Percentiles rank a stretch among this genome's conserved stretches.
phyloP scores from a whole-genome alignment of 225 moss, liverwort and hornwort species.

The Physcomitrellopsis africana region DNA sequence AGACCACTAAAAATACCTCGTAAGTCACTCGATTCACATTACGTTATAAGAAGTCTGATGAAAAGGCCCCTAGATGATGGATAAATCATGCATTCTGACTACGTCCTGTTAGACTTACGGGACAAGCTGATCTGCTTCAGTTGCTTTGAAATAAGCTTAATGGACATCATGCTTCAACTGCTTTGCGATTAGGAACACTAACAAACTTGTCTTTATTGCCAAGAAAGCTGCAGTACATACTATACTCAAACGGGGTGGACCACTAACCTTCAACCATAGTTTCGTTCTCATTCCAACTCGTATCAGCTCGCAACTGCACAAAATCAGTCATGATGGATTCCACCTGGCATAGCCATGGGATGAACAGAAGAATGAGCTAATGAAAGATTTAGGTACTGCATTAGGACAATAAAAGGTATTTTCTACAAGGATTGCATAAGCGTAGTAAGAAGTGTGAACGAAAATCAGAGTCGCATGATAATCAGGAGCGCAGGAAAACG shows the following conservation, averaged over 20 bases:
- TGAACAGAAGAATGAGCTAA: neutral
- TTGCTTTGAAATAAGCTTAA: neutral
- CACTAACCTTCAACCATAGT: conserved; percentile 87
- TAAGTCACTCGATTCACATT: neutral
- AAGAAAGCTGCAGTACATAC: neutral
- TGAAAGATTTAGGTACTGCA: neutral
- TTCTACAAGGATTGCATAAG: too few relatives aligned
- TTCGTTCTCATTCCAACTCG: conserved; percentile 73
- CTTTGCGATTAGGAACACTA: neutral
- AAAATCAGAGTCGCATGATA: neutral
- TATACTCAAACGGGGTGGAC: neutral
- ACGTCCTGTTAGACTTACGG: neutral
- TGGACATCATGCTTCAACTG: neutral
- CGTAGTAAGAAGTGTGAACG: too few relatives aligned
- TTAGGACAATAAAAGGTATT: conserved; percentile 11
- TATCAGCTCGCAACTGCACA: conserved; percentile 80
- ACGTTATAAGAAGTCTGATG: neutral
- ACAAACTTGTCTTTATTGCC: neutral
- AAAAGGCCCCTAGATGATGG: neutral
- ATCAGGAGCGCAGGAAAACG: too few relatives aligned
- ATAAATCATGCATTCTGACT: neutral
- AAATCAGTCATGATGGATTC: conserved; percentile 96
- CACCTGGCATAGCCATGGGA: conserved; percentile 55
- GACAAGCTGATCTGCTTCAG: neutral
- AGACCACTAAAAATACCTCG: neutral